Evolutionary conservation across 2,329 filamentous ascomycete species (phyloP), one percentile per base, ranked within the genome.

Genomic region (Myriosclerotinia scirpicola): DNA sequence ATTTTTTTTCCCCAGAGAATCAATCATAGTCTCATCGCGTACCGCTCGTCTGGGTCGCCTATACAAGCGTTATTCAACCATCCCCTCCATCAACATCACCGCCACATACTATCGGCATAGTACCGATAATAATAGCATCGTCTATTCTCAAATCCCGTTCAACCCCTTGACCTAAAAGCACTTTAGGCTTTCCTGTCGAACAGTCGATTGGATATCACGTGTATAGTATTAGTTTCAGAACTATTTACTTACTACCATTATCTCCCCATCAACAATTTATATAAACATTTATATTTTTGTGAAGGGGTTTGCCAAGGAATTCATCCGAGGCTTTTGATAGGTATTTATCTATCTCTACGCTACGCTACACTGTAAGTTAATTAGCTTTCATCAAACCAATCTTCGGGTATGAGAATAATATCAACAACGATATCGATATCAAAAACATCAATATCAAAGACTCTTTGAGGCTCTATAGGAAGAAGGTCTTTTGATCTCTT

Each of bases 21-120:
- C 69, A 67, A 48, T 65, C 26, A 62, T 70, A 71, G 71, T 61
- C 68, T 46, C 20, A 64, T 71, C 69, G 30, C 30, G 30, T 34
- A 34, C 73, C 72, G 63, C 63, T 44, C 65, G 56, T 69, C 64
- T 73, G 71, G 72, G 69, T 74, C 71, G 70, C 69, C 70, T 71
- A 71, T 64, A 66, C 71, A 73, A 73, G 71, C 72, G 68, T 71
- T 66, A 34, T 30, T 66, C 56, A 36, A 54, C 54, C 48, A 36
- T 62, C 56, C 64, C 46, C 50, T 46, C 66, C 68, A 42, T 53
- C 42, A 42, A 65, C 34, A 52, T 34, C 50, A 52, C 36, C 46
- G 63, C 26, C 54, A 42, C 42, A 44, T 11, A 36, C 17, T 38
- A 52, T 42, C 46, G 63, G 42, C 54, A 42, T n/a, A 60, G 34